Base-by-base conservation (phyloP, 1,284 basidiomycete genomes). In the Lignosus rhinocerotis region DNA sequence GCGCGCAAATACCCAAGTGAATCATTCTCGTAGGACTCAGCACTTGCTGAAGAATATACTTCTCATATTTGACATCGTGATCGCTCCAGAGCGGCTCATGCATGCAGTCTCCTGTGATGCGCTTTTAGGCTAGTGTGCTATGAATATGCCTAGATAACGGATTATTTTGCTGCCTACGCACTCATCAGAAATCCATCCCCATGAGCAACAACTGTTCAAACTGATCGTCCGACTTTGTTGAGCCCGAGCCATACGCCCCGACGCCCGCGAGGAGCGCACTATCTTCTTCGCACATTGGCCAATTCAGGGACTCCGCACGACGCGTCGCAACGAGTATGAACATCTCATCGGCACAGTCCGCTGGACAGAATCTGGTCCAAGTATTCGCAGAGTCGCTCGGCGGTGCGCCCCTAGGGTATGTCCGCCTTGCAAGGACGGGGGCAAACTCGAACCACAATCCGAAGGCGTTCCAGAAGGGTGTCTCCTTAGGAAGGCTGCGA, bases 401-500 rank as follows among this genome's bases (percentile, higher is more conserved):
- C 10, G n/a, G 33, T 12, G 32, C 6, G 14, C 47, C 16, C n/a
- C 47, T 39, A 17, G 9, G 12, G 2, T 12, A 16, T n/a, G 48
- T 45, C 11, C 25, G 21, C 38, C 71, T 76, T 11, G 69, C 69
- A 8, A 89, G 73, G 3, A 93, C 85, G 1, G 89, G 86, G 44
- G 74, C 69, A 61, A 88, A 91, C 8, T 78, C 70, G 73, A 94
- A 95, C 92, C 91, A 95, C 1, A 88, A 72, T 16, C 92, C 91
- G 63, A 95, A 90, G 0, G 87, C 87, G 11, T 79, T 77, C 92
- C 92, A 94, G 71, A 94, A 95, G 0, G 86, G 78, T 1, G 84
- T 78, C 69, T 94, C 93, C 66, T 92, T 93, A 2, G 80, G 63
- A 41, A 93, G 76, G 60, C 89, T 92, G 36, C 92, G 86, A 43